phyloP scores from a whole-genome alignment of 805 yeast genomes.

The Cyberlindnera maritima region DNA sequence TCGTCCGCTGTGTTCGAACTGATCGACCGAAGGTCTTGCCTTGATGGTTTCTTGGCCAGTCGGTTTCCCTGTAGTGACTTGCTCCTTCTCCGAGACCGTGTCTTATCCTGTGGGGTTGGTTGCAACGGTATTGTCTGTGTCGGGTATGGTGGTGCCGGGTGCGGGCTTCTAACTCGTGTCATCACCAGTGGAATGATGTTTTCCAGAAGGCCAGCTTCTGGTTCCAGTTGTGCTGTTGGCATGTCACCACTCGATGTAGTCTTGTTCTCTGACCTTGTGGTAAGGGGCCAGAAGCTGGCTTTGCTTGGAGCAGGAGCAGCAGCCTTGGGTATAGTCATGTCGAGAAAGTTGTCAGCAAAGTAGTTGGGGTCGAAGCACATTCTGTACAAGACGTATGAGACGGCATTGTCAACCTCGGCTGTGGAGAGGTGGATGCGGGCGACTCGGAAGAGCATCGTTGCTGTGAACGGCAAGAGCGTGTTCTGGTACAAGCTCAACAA shows the following conservation, averaged over 20 bases:
- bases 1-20: constrained; percentile 1
- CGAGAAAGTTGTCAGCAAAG: constrained; percentile 3
- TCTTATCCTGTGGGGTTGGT: neutral
- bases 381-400: constrained; percentile 3
- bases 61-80: neutral
- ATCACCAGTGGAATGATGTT: constrained; percentile 7
- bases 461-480: constrained; percentile 7
- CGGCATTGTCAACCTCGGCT: constrained; percentile 7
- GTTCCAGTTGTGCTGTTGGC: neutral
- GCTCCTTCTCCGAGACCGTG: constrained; percentile 3
- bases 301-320: neutral
- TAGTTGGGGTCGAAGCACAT: constrained; percentile 10
- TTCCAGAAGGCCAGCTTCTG: constrained; percentile 1
- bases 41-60: constrained; percentile 3
- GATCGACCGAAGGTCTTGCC: constrained; percentile 6
- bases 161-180: constrained; percentile 4
- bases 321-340: neutral
- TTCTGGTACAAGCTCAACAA: constrained; percentile 13
- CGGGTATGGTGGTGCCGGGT: neutral
- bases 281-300: neutral
- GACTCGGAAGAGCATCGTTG: neutral
- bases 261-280: neutral
- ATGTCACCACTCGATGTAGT: too few relatives aligned
- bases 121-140: neutral
- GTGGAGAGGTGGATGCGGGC: neutral